These are phyloP conservation scores for Santalum album DNA, from an alignment of 164 flowering plant species.

Conservation along the genomic window DNA sequence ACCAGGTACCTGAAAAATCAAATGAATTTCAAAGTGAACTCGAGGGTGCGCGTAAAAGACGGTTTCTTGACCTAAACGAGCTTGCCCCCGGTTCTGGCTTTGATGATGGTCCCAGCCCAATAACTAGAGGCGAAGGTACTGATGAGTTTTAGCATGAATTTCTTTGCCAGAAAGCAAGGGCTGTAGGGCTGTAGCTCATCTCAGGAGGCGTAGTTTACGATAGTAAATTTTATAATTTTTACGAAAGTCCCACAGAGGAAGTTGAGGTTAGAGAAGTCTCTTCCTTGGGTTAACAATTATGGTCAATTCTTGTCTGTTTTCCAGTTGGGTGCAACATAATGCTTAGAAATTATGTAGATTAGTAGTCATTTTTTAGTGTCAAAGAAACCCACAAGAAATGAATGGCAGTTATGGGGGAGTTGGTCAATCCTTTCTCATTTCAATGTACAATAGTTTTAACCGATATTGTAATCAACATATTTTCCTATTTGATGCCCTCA, in stretches of 20 bases:
- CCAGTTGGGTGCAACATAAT: conserved; percentile 23
- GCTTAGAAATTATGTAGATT: conserved; percentile 48
- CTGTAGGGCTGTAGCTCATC: no score
- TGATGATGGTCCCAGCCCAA: conserved; percentile 71
- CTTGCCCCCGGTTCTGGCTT: conserved; percentile 88
- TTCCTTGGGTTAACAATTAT: conserved; percentile 23
- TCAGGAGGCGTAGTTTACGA: conserved; percentile 28
- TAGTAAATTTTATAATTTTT: conserved; percentile 27
- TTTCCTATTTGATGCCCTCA: not conserved
- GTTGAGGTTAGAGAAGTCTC: conserved; percentile 21
- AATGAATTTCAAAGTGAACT: conserved; percentile 35
- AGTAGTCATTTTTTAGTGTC: conserved; percentile 36
- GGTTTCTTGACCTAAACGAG: conserved; percentile 87
- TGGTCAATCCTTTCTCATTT: conserved; percentile 15
- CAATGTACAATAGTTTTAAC: not conserved
- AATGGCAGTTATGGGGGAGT: conserved; percentile 21
- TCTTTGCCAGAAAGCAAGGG: conserved; percentile 12
- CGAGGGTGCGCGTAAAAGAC: conserved; percentile 39
- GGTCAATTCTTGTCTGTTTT: conserved; percentile 20
- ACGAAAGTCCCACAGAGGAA: conserved; percentile 29
- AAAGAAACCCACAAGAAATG: conserved; percentile 19
- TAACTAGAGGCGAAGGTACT: conserved; percentile 38
- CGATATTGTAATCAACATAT: not conserved
- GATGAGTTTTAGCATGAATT: conserved; percentile 29
- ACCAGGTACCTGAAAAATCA: conserved; percentile 29